These are phyloP conservation scores for Abrus pulchellus DNA, from an alignment of 306 rosid species.

Conservation along the genomic window DNA sequence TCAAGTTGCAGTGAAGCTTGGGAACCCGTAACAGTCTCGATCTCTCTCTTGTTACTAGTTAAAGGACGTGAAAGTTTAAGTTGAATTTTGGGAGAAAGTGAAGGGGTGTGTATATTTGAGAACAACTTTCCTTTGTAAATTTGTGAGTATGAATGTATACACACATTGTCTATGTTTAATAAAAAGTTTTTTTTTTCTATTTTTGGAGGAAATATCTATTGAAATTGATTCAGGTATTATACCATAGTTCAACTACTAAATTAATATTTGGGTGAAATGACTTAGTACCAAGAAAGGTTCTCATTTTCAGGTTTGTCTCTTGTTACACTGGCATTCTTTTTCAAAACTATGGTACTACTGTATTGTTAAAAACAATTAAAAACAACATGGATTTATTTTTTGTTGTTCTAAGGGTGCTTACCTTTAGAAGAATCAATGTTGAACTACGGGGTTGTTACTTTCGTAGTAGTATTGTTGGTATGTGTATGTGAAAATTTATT, in stretches of 20 bases:
- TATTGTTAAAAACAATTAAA: not conserved
- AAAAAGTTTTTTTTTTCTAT: not conserved
- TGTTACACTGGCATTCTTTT: conserved; percentile 4
- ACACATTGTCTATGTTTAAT: not conserved
- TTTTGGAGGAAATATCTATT: not conserved
- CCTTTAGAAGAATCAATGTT: not conserved
- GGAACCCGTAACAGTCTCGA: conserved; percentile 37
- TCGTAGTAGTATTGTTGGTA: not conserved
- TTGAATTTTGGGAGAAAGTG: conserved; percentile 54
- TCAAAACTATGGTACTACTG: not conserved
- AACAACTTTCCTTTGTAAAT: conserved; percentile 53
- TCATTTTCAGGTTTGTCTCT: conserved; percentile 4
- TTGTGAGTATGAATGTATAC: conserved; percentile 26
- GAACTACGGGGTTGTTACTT: not conserved
- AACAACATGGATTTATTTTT: not conserved
- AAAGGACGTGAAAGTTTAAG: conserved; percentile 50
- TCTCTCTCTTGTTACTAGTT: conserved; percentile 34
- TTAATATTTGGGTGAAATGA: conserved; percentile 8
- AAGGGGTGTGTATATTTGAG: conserved; percentile 66
- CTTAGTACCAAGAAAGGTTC: not conserved
- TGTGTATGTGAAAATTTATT: not conserved
- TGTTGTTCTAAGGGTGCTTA: not conserved
- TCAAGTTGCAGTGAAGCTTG: conserved; percentile 46
- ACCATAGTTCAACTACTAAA: not conserved
- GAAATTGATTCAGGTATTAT: not conserved